phyloP scores from a whole-genome alignment of 2,329 filamentous ascomycete species.

The Cyphellophora europaea region DNA sequence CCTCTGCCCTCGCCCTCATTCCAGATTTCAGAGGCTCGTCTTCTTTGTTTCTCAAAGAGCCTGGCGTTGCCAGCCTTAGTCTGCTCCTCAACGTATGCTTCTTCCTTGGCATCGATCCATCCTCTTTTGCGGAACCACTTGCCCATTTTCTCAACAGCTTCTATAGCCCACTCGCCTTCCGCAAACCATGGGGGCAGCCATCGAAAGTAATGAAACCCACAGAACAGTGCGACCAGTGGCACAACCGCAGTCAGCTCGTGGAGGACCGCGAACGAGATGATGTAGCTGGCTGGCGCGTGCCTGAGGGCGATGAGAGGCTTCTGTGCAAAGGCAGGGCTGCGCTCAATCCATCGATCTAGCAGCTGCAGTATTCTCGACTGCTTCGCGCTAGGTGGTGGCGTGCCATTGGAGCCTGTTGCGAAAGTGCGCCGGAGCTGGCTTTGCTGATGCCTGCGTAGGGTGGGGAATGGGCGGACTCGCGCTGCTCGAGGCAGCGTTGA shows the following conservation, averaged over 20 bases:
- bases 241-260: conserved; percentile 86
- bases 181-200: conserved; percentile 56
- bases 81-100: conserved; percentile 33
- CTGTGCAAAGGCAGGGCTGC: conserved; percentile 14
- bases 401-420: not conserved
- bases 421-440: not conserved
- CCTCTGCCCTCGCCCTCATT: conserved; percentile 18
- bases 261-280: conserved; percentile 76
- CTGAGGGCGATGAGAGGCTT: conserved; percentile 39
- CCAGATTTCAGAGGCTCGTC: no score
- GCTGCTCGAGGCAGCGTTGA: conserved; percentile 2
- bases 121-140: conserved; percentile 68
- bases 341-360: conserved; percentile 15
- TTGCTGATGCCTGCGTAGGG: not conserved
- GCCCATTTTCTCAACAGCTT: conserved; percentile 65
- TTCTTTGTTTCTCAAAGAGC: conserved; percentile 3
- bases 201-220: conserved; percentile 68
- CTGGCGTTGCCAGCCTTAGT: conserved; percentile 18
- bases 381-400: not conserved
- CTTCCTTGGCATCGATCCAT: conserved; percentile 58
- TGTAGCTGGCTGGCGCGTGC: conserved; percentile 69
- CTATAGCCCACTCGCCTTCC: conserved; percentile 45
- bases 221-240: conserved; percentile 66
- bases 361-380: conserved; percentile 1
- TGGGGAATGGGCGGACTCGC: not conserved